A percentile compares a stretch with the other conserved stretches of the same genome.
Conservation (phyloP, 192 early-diverging fungal species). For the Backusella westeae region DNA sequence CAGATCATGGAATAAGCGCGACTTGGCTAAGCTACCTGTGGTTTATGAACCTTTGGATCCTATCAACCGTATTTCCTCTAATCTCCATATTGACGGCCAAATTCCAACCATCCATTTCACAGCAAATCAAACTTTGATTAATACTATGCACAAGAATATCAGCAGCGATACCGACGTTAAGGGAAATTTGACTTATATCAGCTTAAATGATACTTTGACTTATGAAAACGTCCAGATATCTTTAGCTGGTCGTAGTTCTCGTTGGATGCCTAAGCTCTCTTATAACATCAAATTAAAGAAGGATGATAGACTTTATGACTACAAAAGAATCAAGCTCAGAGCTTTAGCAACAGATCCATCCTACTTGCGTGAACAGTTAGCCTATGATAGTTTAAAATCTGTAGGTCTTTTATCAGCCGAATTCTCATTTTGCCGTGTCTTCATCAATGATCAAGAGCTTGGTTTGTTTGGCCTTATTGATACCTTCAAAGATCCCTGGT, state of each 20-base stretch:
- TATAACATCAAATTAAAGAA: conserved; percentile 31
- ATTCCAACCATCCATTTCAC: conserved; percentile 19
- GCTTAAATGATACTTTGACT: not conserved
- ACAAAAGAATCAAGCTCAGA: conserved; percentile 24
- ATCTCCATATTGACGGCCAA: conserved; percentile 24
- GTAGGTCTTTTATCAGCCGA: conserved; percentile 12
- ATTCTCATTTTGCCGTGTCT: conserved; percentile 26
- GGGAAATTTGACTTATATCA: conserved; percentile 21
- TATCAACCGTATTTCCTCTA: conserved; percentile 19
- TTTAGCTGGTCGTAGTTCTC: conserved; percentile 23
- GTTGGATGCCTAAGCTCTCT: conserved; percentile 24
- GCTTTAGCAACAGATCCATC: conserved; percentile 24
- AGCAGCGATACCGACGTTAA: not conserved
- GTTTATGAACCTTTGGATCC: not conserved
- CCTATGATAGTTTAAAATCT: conserved; percentile 15
- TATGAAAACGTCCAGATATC: conserved; percentile 2
- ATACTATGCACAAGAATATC: conserved; percentile 4
- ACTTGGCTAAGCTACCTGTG: not conserved
- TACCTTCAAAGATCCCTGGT: conserved; percentile 41
- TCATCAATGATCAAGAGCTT: conserved; percentile 36
- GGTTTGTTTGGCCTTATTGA: conserved; percentile 47
- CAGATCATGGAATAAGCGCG: conserved; percentile 13
- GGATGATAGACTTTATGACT: conserved; percentile 12
- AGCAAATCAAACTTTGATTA: conserved; percentile 7
- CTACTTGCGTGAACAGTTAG: conserved; percentile 29